phyloP scores from a whole-genome alignment of 805 yeast genomes.

The Cyberlindnera veronae region DNA sequence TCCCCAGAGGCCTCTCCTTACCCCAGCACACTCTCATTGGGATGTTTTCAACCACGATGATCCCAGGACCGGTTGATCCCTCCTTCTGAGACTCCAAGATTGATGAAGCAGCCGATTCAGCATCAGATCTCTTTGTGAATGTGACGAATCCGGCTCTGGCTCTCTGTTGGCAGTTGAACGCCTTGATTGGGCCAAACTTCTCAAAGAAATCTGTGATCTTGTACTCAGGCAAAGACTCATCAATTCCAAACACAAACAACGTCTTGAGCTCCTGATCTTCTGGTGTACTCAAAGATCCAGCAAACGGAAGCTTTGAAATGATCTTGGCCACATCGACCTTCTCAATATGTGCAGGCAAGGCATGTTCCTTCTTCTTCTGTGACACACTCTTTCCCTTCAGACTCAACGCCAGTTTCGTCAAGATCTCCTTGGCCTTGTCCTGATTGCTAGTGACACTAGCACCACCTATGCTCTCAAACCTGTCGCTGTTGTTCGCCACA shows the following conservation, averaged over 20 bases:
- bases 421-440: conserved; percentile 47
- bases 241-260: conserved; percentile 74
- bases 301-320: conserved; percentile 62
- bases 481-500: conserved; percentile 47
- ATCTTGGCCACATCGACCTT: conserved; percentile 48
- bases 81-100: conserved; percentile 10
- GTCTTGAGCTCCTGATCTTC: conserved; percentile 43
- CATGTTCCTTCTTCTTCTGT: conserved; percentile 9
- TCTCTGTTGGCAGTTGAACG: conserved; percentile 48
- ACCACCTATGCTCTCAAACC: conserved; percentile 33
- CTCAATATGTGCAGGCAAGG: conserved; percentile 18
- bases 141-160: conserved; percentile 64
- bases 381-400: conserved; percentile 11
- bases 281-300: conserved; percentile 49
- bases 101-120: conserved; percentile 41
- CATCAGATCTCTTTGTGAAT: conserved; percentile 46
- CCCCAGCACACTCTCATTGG: conserved; percentile 60
- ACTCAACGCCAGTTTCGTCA: conserved; percentile 39
- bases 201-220: conserved; percentile 49
- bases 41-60: conserved; percentile 33
- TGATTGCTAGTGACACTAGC: conserved; percentile 32
- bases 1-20: conserved; percentile 40
- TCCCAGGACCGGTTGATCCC: conserved; percentile 28
- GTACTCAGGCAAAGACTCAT: conserved; percentile 62
- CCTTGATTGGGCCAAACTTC: conserved; percentile 43